phyloP scores from a whole-genome alignment of 2,329 filamentous ascomycete genomes.

The Colletotrichum noveboracense region DNA sequence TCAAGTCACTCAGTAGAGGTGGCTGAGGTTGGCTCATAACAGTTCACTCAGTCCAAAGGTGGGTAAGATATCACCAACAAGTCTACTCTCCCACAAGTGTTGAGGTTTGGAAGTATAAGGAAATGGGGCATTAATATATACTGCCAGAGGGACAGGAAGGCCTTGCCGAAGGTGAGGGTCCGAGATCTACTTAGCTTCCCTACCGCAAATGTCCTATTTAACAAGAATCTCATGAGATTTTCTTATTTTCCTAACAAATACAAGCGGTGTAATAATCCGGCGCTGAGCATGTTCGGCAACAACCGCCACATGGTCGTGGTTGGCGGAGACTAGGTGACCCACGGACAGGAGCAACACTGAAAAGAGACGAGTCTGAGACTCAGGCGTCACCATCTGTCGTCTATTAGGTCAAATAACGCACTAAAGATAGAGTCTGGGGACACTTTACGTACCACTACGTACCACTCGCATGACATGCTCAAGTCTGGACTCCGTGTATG shows the following conservation, averaged over 20 bases:
- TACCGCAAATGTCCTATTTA: not conserved
- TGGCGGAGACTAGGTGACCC: too few relatives aligned
- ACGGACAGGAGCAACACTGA: not conserved
- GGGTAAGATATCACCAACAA: rapidly evolving
- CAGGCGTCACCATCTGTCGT: not conserved
- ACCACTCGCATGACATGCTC: too few relatives aligned
- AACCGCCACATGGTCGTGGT: too few relatives aligned
- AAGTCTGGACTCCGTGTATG: too few relatives aligned
- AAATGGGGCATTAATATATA: rapidly evolving
- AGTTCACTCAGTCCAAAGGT: not conserved
- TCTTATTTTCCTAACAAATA: not conserved
- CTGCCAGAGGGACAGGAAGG: not conserved
- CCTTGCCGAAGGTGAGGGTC: not conserved
- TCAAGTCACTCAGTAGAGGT: not conserved
- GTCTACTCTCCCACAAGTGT: not conserved
- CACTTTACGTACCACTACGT: too few relatives aligned
- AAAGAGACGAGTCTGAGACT: not conserved
- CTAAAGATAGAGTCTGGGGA: not conserved
- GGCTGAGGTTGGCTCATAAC: not conserved
- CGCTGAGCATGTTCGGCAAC: too few relatives aligned
- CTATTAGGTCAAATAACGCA: not conserved
- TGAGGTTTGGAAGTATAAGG: rapidly evolving
- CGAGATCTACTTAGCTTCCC: not conserved
- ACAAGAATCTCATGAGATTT: too few relatives aligned
- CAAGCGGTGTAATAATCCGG: too few relatives aligned